Evolutionary conservation across 2,329 filamentous ascomycete species (phyloP), one percentile per base, ranked within the genome.

Genomic region (Cucurbitaria berberidis): DNA sequence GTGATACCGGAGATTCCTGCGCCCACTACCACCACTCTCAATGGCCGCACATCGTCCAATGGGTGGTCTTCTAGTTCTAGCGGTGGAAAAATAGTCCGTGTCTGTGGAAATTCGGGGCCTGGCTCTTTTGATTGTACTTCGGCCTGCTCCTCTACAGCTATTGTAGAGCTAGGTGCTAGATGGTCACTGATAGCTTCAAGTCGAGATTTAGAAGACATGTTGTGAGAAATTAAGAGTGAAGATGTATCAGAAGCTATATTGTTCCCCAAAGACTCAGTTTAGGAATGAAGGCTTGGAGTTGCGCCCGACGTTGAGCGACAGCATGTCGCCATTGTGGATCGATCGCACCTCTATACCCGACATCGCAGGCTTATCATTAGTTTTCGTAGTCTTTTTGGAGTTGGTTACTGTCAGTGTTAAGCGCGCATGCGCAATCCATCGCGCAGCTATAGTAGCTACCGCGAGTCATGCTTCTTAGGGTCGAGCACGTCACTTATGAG

Each of bases 1-100:
- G 82, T 79, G 24, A 88, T 79, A 3, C 86, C 86, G 0, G 84
- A 74, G 0, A 88, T 71, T 1, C 86, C 86, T 13, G 84, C 85
- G 1, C 86, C 86, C 21, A 89, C 81, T 0, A 88, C 78, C 0
- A 80, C 82, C 0, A 87, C 84, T 43, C 79, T 51, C 32, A 67
- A 45, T 16, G 36, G 36, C n/a, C 50, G 42, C 21, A 50, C 45
- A 5, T 58, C 59, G 34, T 62, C 61, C 15, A 64, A 52, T 1
- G 47, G 47, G 21, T 51, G 61, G 1, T 62, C 56, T 45, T 59
- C 58, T 18, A 43, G 24, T 32, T 64, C 41, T n/a, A 59, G 36
- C 27, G 49, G 48, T n/a, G 48, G 53, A 24, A 48, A 49, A 13
- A 48, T 38, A 1, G 53, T 48, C 35, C 44, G 45, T 8, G 27